Base-by-base conservation (phyloP, 2,329 filamentous ascomycete genomes). In the Pyricularia pennisetigena region DNA sequence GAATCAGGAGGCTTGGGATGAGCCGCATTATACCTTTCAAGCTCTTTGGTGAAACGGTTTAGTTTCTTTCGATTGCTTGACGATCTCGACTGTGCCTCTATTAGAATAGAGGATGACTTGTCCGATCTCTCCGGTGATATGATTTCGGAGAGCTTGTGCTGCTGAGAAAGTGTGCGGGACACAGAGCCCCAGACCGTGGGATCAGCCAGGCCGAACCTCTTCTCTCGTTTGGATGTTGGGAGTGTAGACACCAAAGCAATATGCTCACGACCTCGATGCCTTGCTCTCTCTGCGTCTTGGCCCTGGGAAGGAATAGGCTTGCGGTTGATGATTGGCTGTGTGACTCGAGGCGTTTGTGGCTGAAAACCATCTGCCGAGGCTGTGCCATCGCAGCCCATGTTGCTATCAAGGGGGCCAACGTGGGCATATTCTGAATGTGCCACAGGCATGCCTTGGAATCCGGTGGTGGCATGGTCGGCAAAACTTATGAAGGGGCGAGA, bases 101-200 rank as follows among this genome's bases (percentile, higher is more conserved):
- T 65, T 41, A 68, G 65, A 20, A 69, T 30, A 41, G 69, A 64
- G 62, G 23, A 54, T 57, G 70, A 59, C 29, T 57, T n/a, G 49
- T 64, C 68, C 9, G 63, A 54, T 7, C 72, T 71, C 14, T 73
- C 72, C 3, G 72, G 67, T 7, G 72, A 70, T 12, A 74, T 72
- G 5, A 80, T 68, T 3, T 77, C 78, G 59, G 80, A 76, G 32
- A 83, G 69, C 1, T 78, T 80, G 64, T 79, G 71, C 67, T 84
- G 82, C 68, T 84, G 82, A 6, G 76, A 77, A 35, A 84, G 74
- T 61, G 77, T 80, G 67, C 81, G 78, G 24, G 79, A 78, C 61
- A 83, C 79, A 4, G 82, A 79, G 68, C 82, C 79, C 70, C 81
- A 79, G 16, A 80, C 76, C 10, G 76, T 74, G 20, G 79, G 75